Evolutionary conservation across 352 stramenopile species (phyloP), one percentile per base, ranked within the genome.

Genomic region (Globisporangium nodosum): DNA sequence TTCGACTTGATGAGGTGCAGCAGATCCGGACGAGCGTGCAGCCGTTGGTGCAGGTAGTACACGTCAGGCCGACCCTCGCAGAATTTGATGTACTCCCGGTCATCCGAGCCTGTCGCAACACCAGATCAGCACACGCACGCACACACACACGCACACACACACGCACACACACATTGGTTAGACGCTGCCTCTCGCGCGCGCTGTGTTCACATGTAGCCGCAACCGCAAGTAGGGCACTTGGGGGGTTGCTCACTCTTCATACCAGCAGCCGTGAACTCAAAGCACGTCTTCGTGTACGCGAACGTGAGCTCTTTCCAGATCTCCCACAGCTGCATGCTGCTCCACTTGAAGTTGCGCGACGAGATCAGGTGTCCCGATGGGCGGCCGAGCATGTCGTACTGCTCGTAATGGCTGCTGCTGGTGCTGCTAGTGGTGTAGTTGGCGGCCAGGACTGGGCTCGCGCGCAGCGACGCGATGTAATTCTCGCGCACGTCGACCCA

Each of bases 271-370:
- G 78, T 91, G 61, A 91, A 91, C 58, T 87, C 77, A 56, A 89
- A 91, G 47, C 81, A 91, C 42, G 81, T 85, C 65, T 91, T 91
- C 3, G 81, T 89, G 63, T 91, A 89, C 33, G 79, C 81, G 59
- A 89, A 89, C 47, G 78, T 86, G 20, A 89, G 64, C 54, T 91
- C 81, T 54, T 91, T 91, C 78, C 81, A 91, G 48, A 91, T 89
- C 57, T 88, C 81, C 81, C 81, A 91, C 2, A 91, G 68, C 58
- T 91, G 81, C 78, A 89, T 88, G 49, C 71, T 86, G 60, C 77
- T 89, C 81, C 81, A 91, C 68, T 90, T 83, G 56, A 81, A 82
- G 61, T 80, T 86, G 24, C 73, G 76, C 52, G 76, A 74, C 37
- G 74, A 76, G 7, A 66, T 77, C 16, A 50, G 45, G n/a, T 59